These are phyloP conservation scores for Nitzschia palea DNA, from an alignment of 108 stramenopile species.

Conservation along the genomic window DNA sequence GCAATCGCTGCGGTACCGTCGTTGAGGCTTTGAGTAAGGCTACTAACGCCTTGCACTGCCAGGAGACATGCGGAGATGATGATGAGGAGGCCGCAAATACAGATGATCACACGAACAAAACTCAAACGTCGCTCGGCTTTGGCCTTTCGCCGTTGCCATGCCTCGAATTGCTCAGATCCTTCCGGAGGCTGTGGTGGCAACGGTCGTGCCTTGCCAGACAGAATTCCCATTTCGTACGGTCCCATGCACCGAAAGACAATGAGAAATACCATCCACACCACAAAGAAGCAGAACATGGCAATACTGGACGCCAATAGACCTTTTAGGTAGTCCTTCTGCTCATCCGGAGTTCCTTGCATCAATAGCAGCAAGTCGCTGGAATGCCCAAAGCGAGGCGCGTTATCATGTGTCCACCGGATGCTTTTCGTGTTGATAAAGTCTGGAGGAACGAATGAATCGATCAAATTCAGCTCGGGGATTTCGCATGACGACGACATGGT, in stretches of 20 bases:
- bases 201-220: slow-evolving; percentile 1
- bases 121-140: not conserved
- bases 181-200: slow-evolving; percentile 5
- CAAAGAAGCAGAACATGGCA: slow-evolving; percentile 18
- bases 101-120: not conserved
- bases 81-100: slow-evolving; percentile 15
- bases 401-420: slow-evolving; percentile 17
- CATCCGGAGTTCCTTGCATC: not conserved
- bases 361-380: slow-evolving; percentile 13
- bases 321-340: slow-evolving; percentile 23
- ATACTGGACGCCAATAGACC: slow-evolving; percentile 18
- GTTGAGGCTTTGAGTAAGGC: slow-evolving; percentile 17
- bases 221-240: slow-evolving; percentile 13
- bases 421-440: slow-evolving; percentile 12
- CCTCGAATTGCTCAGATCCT: not conserved
- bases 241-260: slow-evolving; percentile 17
- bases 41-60: slow-evolving; percentile 19
- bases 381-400: slow-evolving; percentile 19
- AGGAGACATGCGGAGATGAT: slow-evolving; percentile 9
- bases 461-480: slow-evolving; percentile 5
- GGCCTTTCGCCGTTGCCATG: not conserved
- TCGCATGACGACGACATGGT: too few species aligned
- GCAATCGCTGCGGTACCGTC: slow-evolving; percentile 3
- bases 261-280: slow-evolving; percentile 6
- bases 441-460: slow-evolving; percentile 14